These are phyloP conservation scores for Cyclotella choctawhatcheeana DNA, from an alignment of 108 stramenopile genomes.

Conservation along the genomic window DNA sequence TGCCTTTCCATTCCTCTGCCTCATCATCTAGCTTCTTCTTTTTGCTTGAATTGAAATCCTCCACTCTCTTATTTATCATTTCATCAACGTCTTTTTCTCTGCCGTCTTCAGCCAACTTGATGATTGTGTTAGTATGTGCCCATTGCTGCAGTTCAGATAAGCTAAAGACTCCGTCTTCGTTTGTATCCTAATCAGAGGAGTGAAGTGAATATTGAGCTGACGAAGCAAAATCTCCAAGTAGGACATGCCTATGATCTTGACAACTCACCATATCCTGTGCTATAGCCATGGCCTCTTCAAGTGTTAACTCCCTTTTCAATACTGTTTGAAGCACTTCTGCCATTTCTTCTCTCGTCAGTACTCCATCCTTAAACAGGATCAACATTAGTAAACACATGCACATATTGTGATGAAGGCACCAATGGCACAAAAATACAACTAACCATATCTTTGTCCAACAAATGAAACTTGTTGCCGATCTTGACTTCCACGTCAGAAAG, in stretches of 20 bases:
- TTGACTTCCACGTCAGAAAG: constrained; percentile 86
- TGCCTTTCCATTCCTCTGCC: neutral
- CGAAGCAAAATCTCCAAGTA: neutral
- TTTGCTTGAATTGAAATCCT: constrained; percentile 43
- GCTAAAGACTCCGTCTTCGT: constrained; percentile 78
- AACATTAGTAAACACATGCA: too few relatives aligned
- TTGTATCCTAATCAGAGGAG: too few relatives aligned
- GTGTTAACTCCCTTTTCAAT: constrained; percentile 75
- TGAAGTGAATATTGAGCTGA: too few relatives aligned
- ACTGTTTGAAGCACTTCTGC: constrained; percentile 75
- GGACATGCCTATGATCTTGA: neutral
- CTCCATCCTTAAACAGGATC: constrained; percentile 83
- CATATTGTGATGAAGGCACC: too few relatives aligned
- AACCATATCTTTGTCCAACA: constrained; percentile 92
- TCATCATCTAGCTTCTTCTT: constrained; percentile 47
- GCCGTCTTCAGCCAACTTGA: constrained; percentile 85
- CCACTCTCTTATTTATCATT: constrained; percentile 58
- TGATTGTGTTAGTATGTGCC: constrained; percentile 82
- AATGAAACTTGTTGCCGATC: constrained; percentile 96
- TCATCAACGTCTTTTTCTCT: constrained; percentile 84
- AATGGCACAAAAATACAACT: neutral
- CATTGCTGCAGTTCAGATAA: constrained; percentile 80
- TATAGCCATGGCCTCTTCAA: constrained; percentile 85
- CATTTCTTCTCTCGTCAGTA: constrained; percentile 87
- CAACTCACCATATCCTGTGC: constrained; percentile 66